Conservation (phyloP, 352 stramenopile species). For the Globisporangium solare region DNA sequence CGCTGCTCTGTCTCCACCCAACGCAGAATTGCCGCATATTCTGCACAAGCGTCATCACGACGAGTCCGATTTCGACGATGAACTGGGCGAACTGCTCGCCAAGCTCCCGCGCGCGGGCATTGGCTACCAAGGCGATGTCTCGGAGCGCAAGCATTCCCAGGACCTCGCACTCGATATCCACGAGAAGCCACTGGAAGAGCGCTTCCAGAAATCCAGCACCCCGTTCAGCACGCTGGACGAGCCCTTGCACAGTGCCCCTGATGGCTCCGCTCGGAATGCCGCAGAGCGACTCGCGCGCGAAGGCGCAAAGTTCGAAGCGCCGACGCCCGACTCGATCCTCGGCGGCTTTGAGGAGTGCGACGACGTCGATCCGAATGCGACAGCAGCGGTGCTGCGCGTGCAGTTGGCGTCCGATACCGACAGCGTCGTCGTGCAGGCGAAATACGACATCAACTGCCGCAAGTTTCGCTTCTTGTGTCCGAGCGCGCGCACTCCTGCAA, state of each 20-base stretch:
- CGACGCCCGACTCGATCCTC: slow-evolving; percentile 73
- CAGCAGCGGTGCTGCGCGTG: slow-evolving; percentile 46
- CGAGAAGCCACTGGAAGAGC: slow-evolving; percentile 45
- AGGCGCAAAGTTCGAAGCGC: slow-evolving; percentile 48
- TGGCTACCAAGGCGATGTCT: slow-evolving; percentile 70
- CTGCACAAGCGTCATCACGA: slow-evolving; percentile 52
- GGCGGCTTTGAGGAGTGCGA: slow-evolving; percentile 81
- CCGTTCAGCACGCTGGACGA: slow-evolving; percentile 70
- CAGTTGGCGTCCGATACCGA: slow-evolving; percentile 18
- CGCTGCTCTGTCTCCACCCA: neutral
- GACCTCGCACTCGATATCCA: slow-evolving; percentile 42
- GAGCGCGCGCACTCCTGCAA: slow-evolving; percentile 16
- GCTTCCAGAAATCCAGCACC: slow-evolving; percentile 79
- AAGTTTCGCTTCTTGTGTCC: slow-evolving; percentile 61
- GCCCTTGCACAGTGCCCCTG: slow-evolving; percentile 36
- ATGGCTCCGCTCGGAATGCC: slow-evolving; percentile 19
- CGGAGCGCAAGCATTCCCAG: slow-evolving; percentile 42
- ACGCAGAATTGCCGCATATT: slow-evolving; percentile 11
- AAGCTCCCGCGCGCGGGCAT: slow-evolving; percentile 73
- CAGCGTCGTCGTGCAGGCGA: slow-evolving; percentile 32
- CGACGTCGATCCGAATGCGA: slow-evolving; percentile 68
- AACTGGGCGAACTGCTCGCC: slow-evolving; percentile 51
- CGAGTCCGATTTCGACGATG: slow-evolving; percentile 48
- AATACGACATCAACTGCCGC: slow-evolving; percentile 60
- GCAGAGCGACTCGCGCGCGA: slow-evolving; percentile 15